Conservation (phyloP, 2,329 filamentous ascomycete genomes). For the Sphaerulina musiva region DNA sequence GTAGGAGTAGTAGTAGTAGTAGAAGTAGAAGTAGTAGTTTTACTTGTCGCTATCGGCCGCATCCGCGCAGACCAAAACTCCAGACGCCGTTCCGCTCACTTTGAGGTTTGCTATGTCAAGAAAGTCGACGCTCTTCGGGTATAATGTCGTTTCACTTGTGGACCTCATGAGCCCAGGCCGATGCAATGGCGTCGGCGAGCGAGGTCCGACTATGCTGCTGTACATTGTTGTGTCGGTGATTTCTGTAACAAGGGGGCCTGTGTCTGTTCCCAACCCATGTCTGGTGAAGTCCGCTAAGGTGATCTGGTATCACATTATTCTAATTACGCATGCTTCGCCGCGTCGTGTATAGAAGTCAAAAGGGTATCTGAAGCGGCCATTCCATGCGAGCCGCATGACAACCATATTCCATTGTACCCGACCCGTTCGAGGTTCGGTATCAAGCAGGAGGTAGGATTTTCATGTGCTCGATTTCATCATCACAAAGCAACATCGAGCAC, state of each 20-base stretch:
- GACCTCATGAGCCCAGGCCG: slow-evolving; percentile 2
- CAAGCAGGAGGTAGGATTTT: background rate
- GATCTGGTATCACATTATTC: slow-evolving; percentile 14
- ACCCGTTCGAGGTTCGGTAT: slow-evolving; percentile 3
- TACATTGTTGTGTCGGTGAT: slow-evolving; percentile 15
- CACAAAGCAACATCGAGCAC: slow-evolving; percentile 81
- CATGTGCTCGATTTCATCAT: slow-evolving; percentile 5
- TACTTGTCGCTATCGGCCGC: background rate
- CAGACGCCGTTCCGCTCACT: background rate
- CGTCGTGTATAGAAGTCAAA: slow-evolving; percentile 18
- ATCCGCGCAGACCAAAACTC: background rate
- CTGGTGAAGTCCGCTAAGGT: slow-evolving; percentile 7
- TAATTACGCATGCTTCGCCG: slow-evolving; percentile 14
- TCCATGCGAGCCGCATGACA: slow-evolving; percentile 8
- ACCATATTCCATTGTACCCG: slow-evolving; percentile 7
- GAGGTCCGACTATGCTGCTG: slow-evolving; percentile 11
- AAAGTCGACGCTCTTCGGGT: background rate
- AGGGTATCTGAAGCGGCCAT: slow-evolving; percentile 22
- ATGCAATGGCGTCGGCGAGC: slow-evolving; percentile 2
- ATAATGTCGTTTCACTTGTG: slow-evolving; percentile 3
- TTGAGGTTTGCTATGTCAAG: background rate
- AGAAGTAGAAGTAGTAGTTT: background rate
- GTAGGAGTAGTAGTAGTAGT: too few species aligned
- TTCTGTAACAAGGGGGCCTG: slow-evolving; percentile 8
- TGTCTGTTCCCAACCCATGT: slow-evolving; percentile 11